Percentiles rank a stretch among this genome's conserved stretches.
phyloP scores from a whole-genome alignment of 1,284 basidiomycete genomes.

The Grifola frondosa region DNA sequence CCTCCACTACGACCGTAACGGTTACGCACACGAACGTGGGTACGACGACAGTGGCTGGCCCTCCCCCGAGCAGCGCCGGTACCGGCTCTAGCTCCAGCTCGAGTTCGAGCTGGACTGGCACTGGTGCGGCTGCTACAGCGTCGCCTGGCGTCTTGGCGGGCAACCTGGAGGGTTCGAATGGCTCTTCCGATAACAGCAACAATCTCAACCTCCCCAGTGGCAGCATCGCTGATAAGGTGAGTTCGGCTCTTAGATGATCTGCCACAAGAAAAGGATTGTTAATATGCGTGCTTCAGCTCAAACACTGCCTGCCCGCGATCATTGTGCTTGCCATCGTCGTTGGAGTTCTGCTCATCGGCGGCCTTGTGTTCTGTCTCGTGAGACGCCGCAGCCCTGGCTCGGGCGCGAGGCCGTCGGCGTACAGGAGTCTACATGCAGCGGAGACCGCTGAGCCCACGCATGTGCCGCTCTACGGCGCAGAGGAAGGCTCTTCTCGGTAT shows the following conservation, averaged over 20 bases:
- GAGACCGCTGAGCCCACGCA: constrained; percentile 18
- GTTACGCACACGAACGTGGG: constrained; percentile 5
- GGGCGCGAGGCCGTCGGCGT: constrained; percentile 18
- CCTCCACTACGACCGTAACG: constrained; percentile 8
- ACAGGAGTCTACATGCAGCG: constrained; percentile 21
- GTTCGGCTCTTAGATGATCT: background rate
- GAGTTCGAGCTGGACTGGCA: background rate
- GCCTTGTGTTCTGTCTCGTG: constrained; percentile 16
- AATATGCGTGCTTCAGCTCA: constrained; percentile 12
- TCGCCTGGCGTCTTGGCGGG: constrained; percentile 11
- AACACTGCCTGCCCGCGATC: constrained; percentile 26
- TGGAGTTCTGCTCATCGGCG: constrained; percentile 17
- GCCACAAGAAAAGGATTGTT: background rate
- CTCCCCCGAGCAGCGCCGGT: background rate
- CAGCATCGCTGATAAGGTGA: constrained; percentile 18
- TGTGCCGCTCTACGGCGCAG: constrained; percentile 25
- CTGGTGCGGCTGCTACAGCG: background rate
- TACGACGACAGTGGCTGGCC: constrained; percentile 8
- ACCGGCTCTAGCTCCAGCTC: constrained; percentile 1
- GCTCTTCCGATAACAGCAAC: constrained; percentile 8
- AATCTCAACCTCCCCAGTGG: constrained; percentile 11
- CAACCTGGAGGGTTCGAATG: constrained; percentile 17
- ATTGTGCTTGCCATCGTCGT: constrained; percentile 20
- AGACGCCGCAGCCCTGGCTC: constrained; percentile 14
- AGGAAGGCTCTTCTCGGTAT: constrained; percentile 23